These are phyloP conservation scores for Trichoderma simmonsii DNA, from an alignment of 2,329 filamentous ascomycete genomes.

Conservation along the genomic window DNA sequence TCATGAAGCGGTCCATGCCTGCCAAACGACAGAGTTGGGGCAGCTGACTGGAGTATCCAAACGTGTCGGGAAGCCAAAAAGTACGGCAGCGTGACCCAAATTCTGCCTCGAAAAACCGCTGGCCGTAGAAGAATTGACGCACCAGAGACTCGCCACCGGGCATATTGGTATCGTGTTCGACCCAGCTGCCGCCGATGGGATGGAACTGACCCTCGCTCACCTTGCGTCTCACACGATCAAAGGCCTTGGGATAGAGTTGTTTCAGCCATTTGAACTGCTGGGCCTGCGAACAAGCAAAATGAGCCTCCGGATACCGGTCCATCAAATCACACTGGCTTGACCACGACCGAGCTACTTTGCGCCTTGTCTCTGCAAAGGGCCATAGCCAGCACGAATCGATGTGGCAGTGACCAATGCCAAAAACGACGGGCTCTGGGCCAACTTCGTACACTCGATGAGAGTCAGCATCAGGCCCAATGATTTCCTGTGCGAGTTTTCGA, in stretches of 20 bases:
- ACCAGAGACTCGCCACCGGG: conserved; percentile 92
- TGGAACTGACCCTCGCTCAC: conserved; percentile 89
- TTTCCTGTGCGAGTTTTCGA: conserved; percentile 78
- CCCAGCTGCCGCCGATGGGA: conserved; percentile 96
- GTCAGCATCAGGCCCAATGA: conserved; percentile 77
- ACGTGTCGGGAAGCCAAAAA: conserved; percentile 98
- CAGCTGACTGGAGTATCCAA: conserved; percentile 93
- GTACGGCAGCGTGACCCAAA: conserved; percentile 87
- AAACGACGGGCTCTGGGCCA: conserved; percentile 72
- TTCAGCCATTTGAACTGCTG: conserved; percentile 99
- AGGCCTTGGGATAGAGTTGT: conserved; percentile 80
- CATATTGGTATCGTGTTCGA: conserved; percentile 97
- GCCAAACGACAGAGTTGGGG: conserved; percentile 89
- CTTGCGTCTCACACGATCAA: conserved; percentile 86
- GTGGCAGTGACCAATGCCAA: conserved; percentile 91
- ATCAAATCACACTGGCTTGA: conserved; percentile 94
- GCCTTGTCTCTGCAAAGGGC: conserved; percentile 97
- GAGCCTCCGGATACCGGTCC: conserved; percentile 90
- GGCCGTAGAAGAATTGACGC: conserved; percentile 91
- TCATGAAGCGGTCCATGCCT: conserved; percentile 96
- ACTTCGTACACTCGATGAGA: conserved; percentile 80
- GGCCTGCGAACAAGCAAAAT: conserved; percentile 88
- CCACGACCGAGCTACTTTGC: conserved; percentile 94
- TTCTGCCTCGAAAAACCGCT: conserved; percentile 88
- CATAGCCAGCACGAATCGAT: conserved; percentile 99